Base-by-base conservation (phyloP, 352 stramenopile species). In the Phytopythium mirpurense region DNA sequence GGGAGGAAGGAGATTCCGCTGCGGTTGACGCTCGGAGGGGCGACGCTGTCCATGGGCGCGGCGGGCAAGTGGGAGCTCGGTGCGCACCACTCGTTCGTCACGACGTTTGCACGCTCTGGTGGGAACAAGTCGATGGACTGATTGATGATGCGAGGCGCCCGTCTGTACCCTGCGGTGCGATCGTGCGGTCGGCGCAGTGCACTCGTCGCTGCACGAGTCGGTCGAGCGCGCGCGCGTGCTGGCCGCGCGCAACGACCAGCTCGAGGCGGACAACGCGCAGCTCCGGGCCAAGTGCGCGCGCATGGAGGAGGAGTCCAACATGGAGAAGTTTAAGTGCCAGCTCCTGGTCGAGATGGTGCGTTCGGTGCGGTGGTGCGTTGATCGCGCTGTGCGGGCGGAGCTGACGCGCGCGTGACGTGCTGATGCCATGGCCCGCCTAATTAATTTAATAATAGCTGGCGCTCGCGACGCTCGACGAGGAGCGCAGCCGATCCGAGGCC, bases 311-410 rank as follows among this genome's bases (percentile, higher is more conserved):
- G 84, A 93, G 43, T 86, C 72, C 40, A 92, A 92, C 56, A 90
- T 95, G 77, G 81, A 90, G 43, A 91, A 92, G 51, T 95, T 95
- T 57, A 95, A 90, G 58, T 90, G 82, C 51, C 80, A 93, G 52
- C 63, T 95, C 29, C 77, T 95, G 49, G 68, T 95, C 9, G 84
- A 95, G 54, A 95, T 95, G 84, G 82, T 88, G 56, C 49, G 57
- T 51, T 5, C 3, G 18, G 5, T 18, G 19, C 8, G 16, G 5
- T 26, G 1, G 9, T 36, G 31, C 31, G 37, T 24, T 10, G 37
- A 7, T 14, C 18, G n/a, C n/a, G n/a, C n/a, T n/a, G n/a, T n/a
- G n/a, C 4, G 38, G 10, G 14, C 19, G 10, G 31, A 11, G 34
- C 21, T 40, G 14, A 29, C 8, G 27, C 12, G 15, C 41, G 15